phyloP scores from a whole-genome alignment of 257 asterid species.

The Osmanthus fragrans region DNA sequence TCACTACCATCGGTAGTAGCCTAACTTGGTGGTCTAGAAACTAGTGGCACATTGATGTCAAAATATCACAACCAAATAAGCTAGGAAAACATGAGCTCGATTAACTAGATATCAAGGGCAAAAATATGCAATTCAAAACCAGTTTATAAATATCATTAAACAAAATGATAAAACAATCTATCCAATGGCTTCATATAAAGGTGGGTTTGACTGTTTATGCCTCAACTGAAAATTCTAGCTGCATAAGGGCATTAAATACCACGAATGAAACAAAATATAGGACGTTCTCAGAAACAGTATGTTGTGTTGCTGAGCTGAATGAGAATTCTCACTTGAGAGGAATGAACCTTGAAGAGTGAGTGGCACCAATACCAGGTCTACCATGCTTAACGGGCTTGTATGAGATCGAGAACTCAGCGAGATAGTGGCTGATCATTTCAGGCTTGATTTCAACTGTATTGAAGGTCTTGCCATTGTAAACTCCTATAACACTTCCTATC shows the following conservation, averaged over 20 bases:
- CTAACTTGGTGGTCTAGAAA: too few relatives aligned
- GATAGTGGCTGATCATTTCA: slow-evolving; percentile 82
- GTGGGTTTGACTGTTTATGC: background rate
- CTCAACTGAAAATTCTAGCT: background rate
- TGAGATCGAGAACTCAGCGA: slow-evolving; percentile 81
- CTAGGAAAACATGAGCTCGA: too few relatives aligned
- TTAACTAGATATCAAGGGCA: background rate
- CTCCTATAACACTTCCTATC: slow-evolving; percentile 85
- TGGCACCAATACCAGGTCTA: slow-evolving; percentile 93
- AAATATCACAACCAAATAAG: too few relatives aligned
- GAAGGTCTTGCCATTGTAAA: slow-evolving; percentile 81
- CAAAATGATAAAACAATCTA: background rate
- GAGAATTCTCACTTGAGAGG: slow-evolving; percentile 61
- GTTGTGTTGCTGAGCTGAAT: background rate
- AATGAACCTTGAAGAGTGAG: slow-evolving; percentile 92
- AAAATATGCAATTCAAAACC: background rate
- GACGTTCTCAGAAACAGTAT: background rate
- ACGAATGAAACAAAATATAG: background rate
- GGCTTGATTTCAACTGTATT: slow-evolving; percentile 84
- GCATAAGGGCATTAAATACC: background rate
- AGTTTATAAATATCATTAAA: background rate
- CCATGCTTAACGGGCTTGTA: slow-evolving; percentile 94
- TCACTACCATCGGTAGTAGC: too few relatives aligned
- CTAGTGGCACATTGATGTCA: too few relatives aligned
- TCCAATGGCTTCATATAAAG: background rate